These are phyloP conservation scores for Mallotus japonicus DNA, from an alignment of 441 rosid species.

Conservation along the genomic window DNA sequence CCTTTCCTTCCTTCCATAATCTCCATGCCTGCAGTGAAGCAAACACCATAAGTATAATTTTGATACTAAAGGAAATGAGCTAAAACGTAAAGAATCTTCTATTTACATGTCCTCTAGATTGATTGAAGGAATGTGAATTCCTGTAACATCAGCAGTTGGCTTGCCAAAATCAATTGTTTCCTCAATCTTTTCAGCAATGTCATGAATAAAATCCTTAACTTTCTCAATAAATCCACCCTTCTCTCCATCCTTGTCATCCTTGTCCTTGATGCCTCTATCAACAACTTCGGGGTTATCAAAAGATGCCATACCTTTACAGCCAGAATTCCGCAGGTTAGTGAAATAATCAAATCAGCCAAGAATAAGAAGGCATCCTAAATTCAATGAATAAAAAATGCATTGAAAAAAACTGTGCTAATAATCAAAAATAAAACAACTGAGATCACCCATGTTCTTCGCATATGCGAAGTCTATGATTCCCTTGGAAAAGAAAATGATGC, in stretches of 20 bases:
- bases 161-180: conserved; percentile 86
- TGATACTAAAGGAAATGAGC: too few species aligned
- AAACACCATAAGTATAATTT: too few species aligned
- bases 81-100: too few species aligned
- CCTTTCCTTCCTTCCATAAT: too few species aligned
- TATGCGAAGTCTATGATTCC: neutral
- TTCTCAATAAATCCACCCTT: conserved; percentile 77
- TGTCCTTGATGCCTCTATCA: conserved; percentile 52
- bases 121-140: conserved; percentile 64
- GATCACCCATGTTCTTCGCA: neutral
- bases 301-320: conserved; percentile 57
- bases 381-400: neutral
- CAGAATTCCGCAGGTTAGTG: conserved; percentile 7
- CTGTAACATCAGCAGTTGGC: conserved; percentile 89
- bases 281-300: conserved; percentile 62
- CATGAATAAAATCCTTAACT: conserved; percentile 90
- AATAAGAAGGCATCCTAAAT: too few species aligned
- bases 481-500: neutral
- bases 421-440: neutral
- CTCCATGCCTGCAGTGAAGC: too few species aligned
- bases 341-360: neutral
- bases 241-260: conserved; percentile 51
- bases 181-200: conserved; percentile 86
- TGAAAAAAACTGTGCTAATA: neutral
- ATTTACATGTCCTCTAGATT: conserved; percentile 44